These are phyloP conservation scores for Chalciporus sphaerocephalus DNA, from an alignment of 768 basidiomycete species.

Conservation along the genomic window DNA sequence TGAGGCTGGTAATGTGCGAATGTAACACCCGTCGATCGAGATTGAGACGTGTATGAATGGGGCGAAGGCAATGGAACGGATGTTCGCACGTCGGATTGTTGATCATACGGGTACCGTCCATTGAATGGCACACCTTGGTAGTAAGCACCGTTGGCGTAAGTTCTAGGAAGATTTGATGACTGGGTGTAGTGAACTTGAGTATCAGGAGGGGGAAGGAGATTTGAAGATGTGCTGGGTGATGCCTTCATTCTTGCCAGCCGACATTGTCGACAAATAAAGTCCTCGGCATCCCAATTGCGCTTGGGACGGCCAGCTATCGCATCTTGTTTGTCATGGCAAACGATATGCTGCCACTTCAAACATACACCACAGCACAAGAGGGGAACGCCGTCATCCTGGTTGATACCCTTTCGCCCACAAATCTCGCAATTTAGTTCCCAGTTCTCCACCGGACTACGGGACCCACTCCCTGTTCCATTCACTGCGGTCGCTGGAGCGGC, in stretches of 20 bases:
- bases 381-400: slow-evolving; percentile 72
- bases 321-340: slow-evolving; percentile 77
- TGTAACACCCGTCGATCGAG: slow-evolving; percentile 27
- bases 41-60: slow-evolving; percentile 16
- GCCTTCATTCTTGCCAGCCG: slow-evolving; percentile 19
- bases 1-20: slow-evolving; percentile 38
- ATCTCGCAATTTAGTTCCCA: slow-evolving; percentile 92
- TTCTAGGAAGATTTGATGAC: slow-evolving; percentile 16
- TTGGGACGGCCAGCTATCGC: slow-evolving; percentile 54
- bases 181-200: slow-evolving; percentile 11
- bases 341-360: slow-evolving; percentile 85
- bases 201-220: slow-evolving; percentile 7
- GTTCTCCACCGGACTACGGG: slow-evolving; percentile 56
- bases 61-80: slow-evolving; percentile 14
- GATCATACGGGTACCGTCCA: slow-evolving; percentile 24
- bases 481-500: slow-evolving; percentile 6
- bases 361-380: slow-evolving; percentile 82
- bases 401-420: slow-evolving; percentile 67
- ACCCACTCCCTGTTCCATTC: slow-evolving; percentile 38
- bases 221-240: slow-evolving; percentile 4
- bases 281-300: slow-evolving; percentile 82
- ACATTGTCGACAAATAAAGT: slow-evolving; percentile 73
- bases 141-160: slow-evolving; percentile 13
- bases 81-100: slow-evolving; percentile 14
- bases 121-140: slow-evolving; percentile 13